A percentile compares a stretch with the other conserved stretches of the same genome.
Conservation (phyloP, 352 stramenopile genomes). For the Albugo candida region DNA sequence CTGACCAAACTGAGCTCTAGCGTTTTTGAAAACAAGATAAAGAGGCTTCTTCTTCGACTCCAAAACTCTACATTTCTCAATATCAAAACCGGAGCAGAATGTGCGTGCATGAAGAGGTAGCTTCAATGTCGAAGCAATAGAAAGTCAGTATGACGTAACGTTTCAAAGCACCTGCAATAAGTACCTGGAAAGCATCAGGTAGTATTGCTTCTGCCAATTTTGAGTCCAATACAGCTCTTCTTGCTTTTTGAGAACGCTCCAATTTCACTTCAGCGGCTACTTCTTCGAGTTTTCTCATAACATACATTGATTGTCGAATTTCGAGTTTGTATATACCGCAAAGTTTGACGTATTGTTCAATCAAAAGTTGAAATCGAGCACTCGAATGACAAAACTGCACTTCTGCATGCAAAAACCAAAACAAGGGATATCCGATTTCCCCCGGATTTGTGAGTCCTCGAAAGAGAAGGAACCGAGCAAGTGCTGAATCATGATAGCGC, state of each 20-base stretch:
- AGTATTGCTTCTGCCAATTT: constrained; percentile 31
- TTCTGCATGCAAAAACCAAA: constrained; percentile 68
- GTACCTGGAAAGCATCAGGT: constrained; percentile 66
- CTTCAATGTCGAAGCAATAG: constrained; percentile 5
- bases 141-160: neutral
- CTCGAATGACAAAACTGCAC: constrained; percentile 32
- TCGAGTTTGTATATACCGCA: constrained; percentile 75
- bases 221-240: constrained; percentile 33
- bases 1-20: constrained; percentile 33
- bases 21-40: constrained; percentile 66
- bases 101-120: constrained; percentile 72
- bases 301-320: constrained; percentile 80
- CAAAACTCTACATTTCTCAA: constrained; percentile 82
- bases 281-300: constrained; percentile 80
- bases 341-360: constrained; percentile 70
- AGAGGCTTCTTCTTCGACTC: constrained; percentile 86
- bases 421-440: constrained; percentile 67
- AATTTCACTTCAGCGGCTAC: constrained; percentile 49
- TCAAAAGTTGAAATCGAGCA: constrained; percentile 45
- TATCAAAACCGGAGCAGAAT: constrained; percentile 55
- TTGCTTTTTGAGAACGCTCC: constrained; percentile 15
- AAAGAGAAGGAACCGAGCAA: constrained; percentile 62
- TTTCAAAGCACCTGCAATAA: neutral
- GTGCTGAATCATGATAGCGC: constrained; percentile 57
- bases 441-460: constrained; percentile 44